These are phyloP conservation scores for Ormosia semicastrata DNA, from an alignment of 306 rosid genomes.

Conservation along the genomic window DNA sequence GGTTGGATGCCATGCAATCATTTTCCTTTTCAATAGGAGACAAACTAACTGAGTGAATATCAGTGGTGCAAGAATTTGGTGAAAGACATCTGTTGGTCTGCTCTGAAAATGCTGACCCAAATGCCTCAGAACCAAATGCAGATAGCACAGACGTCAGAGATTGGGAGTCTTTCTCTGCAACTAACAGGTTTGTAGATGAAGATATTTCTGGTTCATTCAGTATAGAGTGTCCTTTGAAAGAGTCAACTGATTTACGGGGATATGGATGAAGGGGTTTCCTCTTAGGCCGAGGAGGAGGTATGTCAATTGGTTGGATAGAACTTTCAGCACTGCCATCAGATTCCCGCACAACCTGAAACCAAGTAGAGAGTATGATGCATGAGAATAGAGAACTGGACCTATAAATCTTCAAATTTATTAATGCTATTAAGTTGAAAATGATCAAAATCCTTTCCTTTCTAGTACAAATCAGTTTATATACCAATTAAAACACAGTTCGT, in stretches of 20 bases:
- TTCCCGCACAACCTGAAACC: slow-evolving; percentile 70
- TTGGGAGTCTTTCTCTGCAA: slow-evolving; percentile 51
- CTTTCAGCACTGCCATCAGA: slow-evolving; percentile 57
- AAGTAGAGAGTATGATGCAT: slow-evolving; percentile 19
- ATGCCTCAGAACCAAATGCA: slow-evolving; percentile 56
- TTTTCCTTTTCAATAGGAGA: slow-evolving; percentile 57
- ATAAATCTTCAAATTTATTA: neutral
- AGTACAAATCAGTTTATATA: neutral
- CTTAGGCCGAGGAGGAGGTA: slow-evolving; percentile 98
- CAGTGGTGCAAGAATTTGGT: slow-evolving; percentile 66
- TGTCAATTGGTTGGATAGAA: slow-evolving; percentile 61
- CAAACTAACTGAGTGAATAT: slow-evolving; percentile 44
- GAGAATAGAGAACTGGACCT: slow-evolving; percentile 7
- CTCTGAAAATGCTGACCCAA: slow-evolving; percentile 53
- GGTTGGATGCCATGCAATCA: slow-evolving; percentile 45
- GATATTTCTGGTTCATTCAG: slow-evolving; percentile 54
- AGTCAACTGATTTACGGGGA: slow-evolving; percentile 69
- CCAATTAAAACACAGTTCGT: neutral
- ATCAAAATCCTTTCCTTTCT: neutral
- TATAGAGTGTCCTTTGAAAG: slow-evolving; percentile 39
- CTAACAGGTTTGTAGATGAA: slow-evolving; percentile 47
- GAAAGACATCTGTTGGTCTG: slow-evolving; percentile 60
- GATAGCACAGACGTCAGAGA: slow-evolving; percentile 82
- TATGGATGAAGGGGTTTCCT: slow-evolving; percentile 93
- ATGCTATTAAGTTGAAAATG: neutral